These are phyloP conservation scores for Panaeolus papilionaceus DNA, from an alignment of 768 basidiomycete species.

Conservation along the genomic window DNA sequence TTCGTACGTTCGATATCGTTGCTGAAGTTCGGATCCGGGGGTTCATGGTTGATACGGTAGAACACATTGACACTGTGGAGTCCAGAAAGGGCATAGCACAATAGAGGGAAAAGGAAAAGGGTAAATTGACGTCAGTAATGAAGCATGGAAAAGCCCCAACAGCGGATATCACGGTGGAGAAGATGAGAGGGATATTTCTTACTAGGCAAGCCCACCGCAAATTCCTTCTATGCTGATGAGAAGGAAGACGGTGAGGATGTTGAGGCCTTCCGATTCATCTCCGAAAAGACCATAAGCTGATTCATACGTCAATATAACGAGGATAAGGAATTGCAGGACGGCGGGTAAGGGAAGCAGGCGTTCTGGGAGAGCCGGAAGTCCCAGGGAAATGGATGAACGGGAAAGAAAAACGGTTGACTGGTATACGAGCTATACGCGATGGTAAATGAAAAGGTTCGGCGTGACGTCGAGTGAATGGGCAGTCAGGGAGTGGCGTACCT, in stretches of 20 bases:
- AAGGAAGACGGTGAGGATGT: conserved; percentile 69
- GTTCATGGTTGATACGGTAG: conserved; percentile 82
- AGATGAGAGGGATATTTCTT: conserved; percentile 36
- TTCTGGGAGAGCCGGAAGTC: conserved; percentile 78
- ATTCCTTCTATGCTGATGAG: conserved; percentile 90
- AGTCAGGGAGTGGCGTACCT: conserved; percentile 50
- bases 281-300: conserved; percentile 71
- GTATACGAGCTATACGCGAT: conserved; percentile 69
- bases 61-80: conserved; percentile 81
- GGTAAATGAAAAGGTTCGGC: neutral
- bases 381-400: conserved; percentile 87
- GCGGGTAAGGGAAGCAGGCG: conserved; percentile 77
- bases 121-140: conserved; percentile 8
- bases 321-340: conserved; percentile 70
- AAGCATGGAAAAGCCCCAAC: neutral
- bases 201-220: conserved; percentile 94
- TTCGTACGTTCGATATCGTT: conserved; percentile 63
- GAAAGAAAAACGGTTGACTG: conserved; percentile 94
- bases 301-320: conserved; percentile 67
- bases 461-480: conserved; percentile 13
- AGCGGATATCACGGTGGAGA: conserved; percentile 27
- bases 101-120: conserved; percentile 15
- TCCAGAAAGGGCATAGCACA: neutral
- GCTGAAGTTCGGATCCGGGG: conserved; percentile 49
- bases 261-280: conserved; percentile 41